phyloP scores from a whole-genome alignment of 805 yeast species.

The Candida broadrunensis region DNA sequence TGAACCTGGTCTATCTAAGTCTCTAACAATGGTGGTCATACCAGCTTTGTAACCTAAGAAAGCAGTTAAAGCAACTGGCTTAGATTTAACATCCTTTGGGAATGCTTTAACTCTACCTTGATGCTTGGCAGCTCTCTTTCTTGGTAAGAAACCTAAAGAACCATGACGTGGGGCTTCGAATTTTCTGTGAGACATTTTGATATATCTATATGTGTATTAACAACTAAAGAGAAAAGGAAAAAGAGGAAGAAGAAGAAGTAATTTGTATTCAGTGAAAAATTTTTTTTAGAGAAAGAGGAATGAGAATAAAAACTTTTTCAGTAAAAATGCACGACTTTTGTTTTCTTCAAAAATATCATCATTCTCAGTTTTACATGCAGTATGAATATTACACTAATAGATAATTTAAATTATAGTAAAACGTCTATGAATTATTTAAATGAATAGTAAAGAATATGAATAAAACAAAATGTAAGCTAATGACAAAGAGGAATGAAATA shows the following conservation, averaged over 20 bases:
- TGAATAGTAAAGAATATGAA: too few relatives aligned
- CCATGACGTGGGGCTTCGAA: constrained; percentile 99
- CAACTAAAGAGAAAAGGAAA: constrained; percentile 21
- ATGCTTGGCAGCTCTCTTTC: constrained; percentile 98
- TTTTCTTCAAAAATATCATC: too few relatives aligned
- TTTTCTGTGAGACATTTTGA: constrained; percentile 97
- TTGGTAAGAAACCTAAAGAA: constrained; percentile 99
- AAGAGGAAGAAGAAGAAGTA: not conserved
- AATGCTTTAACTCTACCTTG: constrained; percentile 99
- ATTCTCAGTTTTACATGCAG: too few relatives aligned
- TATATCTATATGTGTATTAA: constrained; percentile 14
- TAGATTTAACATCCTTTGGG: constrained; percentile 97
- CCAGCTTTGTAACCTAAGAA: constrained; percentile 99
- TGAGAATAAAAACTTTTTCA: not conserved
- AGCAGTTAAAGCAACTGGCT: constrained; percentile 98
- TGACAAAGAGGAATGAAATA: too few relatives aligned
- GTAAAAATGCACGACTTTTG: too few relatives aligned
- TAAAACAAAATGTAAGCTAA: too few relatives aligned
- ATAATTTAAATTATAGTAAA: too few relatives aligned
- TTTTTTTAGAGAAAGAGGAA: not conserved
- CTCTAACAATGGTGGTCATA: constrained; percentile 99
- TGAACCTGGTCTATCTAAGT: constrained; percentile 99
- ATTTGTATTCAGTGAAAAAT: constrained; percentile 2
- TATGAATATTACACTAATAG: too few relatives aligned
- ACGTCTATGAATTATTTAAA: too few relatives aligned